Evolutionary conservation across 805 yeast genomes (phyloP).

Genomic region (Debaryomyces maramus): DNA sequence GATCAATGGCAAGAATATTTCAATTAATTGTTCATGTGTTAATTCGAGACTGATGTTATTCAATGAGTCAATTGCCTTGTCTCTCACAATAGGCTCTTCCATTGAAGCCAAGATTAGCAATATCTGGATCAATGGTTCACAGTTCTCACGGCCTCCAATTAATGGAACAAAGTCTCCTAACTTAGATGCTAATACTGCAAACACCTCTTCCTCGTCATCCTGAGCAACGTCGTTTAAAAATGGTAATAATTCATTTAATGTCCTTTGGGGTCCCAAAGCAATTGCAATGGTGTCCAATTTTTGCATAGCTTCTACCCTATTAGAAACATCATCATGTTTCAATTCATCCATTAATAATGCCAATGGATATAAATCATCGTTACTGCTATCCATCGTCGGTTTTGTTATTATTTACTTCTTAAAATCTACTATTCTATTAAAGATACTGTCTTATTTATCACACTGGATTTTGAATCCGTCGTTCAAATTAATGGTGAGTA

Average conservation of each 20-base stretch:
- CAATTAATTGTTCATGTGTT: constrained; percentile 60
- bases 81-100: constrained; percentile 96
- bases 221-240: constrained; percentile 86
- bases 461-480: too few species aligned
- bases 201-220: constrained; percentile 98
- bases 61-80: constrained; percentile 86
- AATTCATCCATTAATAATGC: constrained; percentile 96
- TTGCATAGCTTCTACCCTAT: constrained; percentile 92
- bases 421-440: too few species aligned
- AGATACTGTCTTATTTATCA: too few species aligned
- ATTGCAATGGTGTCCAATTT: constrained; percentile 90
- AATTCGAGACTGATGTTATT: constrained; percentile 67
- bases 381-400: constrained; percentile 32
- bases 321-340: constrained; percentile 92
- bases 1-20: constrained; percentile 72
- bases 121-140: constrained; percentile 55
- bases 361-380: constrained; percentile 82
- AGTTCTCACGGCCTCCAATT: constrained; percentile 73
- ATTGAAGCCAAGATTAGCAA: constrained; percentile 84
- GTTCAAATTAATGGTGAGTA: too few species aligned
- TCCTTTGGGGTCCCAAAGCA: constrained; percentile 92
- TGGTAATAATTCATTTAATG: constrained; percentile 85
- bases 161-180: constrained; percentile 84
- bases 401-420: neutral
- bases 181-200: constrained; percentile 89